Conservation (phyloP, 1,284 basidiomycete genomes). For the Ceraceosorus bombacis region DNA sequence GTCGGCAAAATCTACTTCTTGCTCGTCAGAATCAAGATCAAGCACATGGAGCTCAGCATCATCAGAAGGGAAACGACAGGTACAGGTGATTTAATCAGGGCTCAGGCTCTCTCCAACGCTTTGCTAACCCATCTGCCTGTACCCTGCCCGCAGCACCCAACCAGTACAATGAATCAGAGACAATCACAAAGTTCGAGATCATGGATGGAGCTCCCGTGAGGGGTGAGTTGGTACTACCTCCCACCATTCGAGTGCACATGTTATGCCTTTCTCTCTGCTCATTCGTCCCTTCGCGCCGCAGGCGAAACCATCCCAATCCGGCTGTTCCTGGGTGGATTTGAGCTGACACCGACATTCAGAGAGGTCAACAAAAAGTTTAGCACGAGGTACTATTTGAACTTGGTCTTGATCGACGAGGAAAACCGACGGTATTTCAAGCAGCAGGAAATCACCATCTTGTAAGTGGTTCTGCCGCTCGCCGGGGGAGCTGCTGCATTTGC, state of each 20-base stretch:
- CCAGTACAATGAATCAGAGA: conserved; percentile 97
- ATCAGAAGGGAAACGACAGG: conserved; percentile 96
- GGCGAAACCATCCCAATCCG: conserved; percentile 97
- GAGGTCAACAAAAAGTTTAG: conserved; percentile 99
- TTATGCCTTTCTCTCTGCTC: background rate
- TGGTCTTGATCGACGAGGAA: conserved; percentile 96
- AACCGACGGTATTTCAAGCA: conserved; percentile 85
- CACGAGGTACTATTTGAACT: conserved; percentile 81
- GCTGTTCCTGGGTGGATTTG: conserved; percentile 94
- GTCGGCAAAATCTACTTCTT: conserved; percentile 99
- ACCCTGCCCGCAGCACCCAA: conserved; percentile 58
- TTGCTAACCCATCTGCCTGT: background rate
- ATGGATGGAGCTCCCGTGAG: conserved; percentile 66
- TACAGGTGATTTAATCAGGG: conserved; percentile 6
- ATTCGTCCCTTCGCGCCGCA: conserved; percentile 39
- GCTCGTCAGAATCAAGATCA: conserved; percentile 97
- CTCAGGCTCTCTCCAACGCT: background rate
- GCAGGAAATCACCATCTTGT: conserved; percentile 47
- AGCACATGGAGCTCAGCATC: conserved; percentile 98
- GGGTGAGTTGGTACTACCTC: conserved; percentile 53
- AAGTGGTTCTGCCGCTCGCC: conserved; percentile 11
- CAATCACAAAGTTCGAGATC: conserved; percentile 98
- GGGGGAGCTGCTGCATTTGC: no score
- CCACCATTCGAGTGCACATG: background rate
- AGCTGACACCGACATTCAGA: conserved; percentile 94